A percentile compares a stretch with the other conserved stretches of the same genome.
Evolutionary conservation across 2,329 filamentous ascomycete genomes (phyloP).

Genomic region (Blumeriella jaapii): DNA sequence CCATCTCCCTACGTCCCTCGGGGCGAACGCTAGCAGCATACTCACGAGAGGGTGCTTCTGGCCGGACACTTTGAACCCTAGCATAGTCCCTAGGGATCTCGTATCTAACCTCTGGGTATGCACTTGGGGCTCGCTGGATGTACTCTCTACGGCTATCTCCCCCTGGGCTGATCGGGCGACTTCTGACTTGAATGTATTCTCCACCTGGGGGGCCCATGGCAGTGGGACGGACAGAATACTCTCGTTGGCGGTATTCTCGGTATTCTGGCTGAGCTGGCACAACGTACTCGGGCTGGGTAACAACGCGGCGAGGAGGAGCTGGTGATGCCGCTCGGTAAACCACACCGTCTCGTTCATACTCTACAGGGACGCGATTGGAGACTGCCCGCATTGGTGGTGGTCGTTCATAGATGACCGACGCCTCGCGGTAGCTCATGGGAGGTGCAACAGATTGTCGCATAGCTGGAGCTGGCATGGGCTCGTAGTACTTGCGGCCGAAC

Average conservation of each 20-base stretch:
- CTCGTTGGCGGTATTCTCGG: constrained; percentile 43
- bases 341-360: constrained; percentile 24
- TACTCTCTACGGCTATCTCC: constrained; percentile 42
- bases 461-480: constrained; percentile 36
- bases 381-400: constrained; percentile 22
- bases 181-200: constrained; percentile 36
- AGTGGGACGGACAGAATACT: constrained; percentile 41
- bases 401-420: constrained; percentile 56
- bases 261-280: constrained; percentile 33
- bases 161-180: constrained; percentile 28
- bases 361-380: constrained; percentile 19
- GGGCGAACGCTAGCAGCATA: constrained; percentile 29
- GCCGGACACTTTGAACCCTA: constrained; percentile 33
- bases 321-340: constrained; percentile 41
- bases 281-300: constrained; percentile 51
- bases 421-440: constrained; percentile 35
- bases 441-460: constrained; percentile 43
- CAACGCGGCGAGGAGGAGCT: constrained; percentile 40
- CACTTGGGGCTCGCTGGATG: constrained; percentile 35
- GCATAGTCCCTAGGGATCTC: constrained; percentile 33
- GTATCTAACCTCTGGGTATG: constrained; percentile 41
- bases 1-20: constrained; percentile 23
- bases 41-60: constrained; percentile 31
- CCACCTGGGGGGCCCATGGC: constrained; percentile 20
- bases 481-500: constrained; percentile 69